Evolutionary conservation across 805 yeast genomes (phyloP), one percentile per base, ranked within the genome.

Genomic region (Candida endomychidarum): DNA sequence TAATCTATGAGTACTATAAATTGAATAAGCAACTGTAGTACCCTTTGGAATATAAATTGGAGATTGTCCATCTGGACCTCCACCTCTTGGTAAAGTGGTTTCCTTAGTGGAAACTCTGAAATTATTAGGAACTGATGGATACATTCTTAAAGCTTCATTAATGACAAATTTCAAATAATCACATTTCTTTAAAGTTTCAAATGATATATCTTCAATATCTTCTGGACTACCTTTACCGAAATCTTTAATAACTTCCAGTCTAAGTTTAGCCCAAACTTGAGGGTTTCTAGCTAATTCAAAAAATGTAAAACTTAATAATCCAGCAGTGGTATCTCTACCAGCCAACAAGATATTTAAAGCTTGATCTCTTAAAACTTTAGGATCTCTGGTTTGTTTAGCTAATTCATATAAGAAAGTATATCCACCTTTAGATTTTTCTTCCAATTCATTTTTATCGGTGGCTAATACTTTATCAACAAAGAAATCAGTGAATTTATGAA

Each of bases 281-380:
- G 73, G 74, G 50, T 73, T 56, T 40, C 72, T 60, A 9, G 75
- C 67, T 38, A 75, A 61, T 50, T 73, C 72, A 46, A 57, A 72
- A 35, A 74, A 58, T 16, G 66, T 52, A 52, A 66, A 72, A n/a
- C 76, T 65, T 41, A 75, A 63, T 24, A 72, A 57, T 3, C 74
- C 69, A 8, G 80, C 80, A 10, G 81, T 75, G 32, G 80, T 75
- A 49, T 76, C 80, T 50, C 81, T 64, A 21, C 79, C 80, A 12
- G 81, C 81, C 16, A 75, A 54, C 41, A 75, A 61, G 41, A 76
- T 68, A 50, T 73, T 75, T 53, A 75, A 60, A 28, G 73, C 61
- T 56, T 76, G 80, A 52, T 73, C 77, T 37, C 79, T 62, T 43
- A 75, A 67, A 12, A 65, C 63, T 38, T 45, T 56, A 15, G 75